Conservation (phyloP, 768 basidiomycete species). For the Lactarius indigo region DNA sequence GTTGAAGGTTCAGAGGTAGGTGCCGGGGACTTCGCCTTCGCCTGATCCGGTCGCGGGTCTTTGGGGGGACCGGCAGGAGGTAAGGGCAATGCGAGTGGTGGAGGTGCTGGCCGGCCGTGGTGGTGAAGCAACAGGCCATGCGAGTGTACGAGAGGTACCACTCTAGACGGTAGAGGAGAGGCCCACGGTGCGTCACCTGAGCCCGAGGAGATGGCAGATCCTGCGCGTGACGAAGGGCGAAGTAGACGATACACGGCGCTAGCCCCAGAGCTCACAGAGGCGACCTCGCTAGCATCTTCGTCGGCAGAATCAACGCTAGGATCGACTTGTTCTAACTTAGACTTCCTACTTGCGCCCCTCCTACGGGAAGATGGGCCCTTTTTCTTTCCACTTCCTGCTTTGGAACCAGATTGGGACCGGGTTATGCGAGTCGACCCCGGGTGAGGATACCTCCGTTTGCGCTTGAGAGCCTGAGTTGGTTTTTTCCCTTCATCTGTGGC, state of each 20-base stretch:
- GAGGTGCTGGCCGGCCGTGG: slow-evolving; percentile 25
- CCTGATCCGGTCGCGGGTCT: slow-evolving; percentile 19
- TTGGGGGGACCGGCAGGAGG: neutral
- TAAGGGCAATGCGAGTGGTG: slow-evolving; percentile 14
- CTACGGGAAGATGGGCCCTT: neutral
- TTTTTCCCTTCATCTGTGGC: neutral
- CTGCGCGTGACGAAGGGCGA: slow-evolving; percentile 35
- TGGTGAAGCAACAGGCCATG: slow-evolving; percentile 32
- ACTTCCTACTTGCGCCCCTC: slow-evolving; percentile 11
- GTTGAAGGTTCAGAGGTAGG: slow-evolving; percentile 1
- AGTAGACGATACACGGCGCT: slow-evolving; percentile 38
- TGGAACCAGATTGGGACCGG: slow-evolving; percentile 26
- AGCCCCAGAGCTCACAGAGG: slow-evolving; percentile 39
- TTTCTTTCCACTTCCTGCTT: slow-evolving; percentile 12
- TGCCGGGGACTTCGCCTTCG: slow-evolving; percentile 12
- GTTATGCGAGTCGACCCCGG: slow-evolving; percentile 26
- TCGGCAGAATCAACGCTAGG: slow-evolving; percentile 22
- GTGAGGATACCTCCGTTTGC: slow-evolving; percentile 28
- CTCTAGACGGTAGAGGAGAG: slow-evolving; percentile 26
- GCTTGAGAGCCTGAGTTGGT: slow-evolving; percentile 23
- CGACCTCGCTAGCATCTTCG: slow-evolving; percentile 28
- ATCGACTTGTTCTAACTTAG: neutral
- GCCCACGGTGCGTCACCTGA: slow-evolving; percentile 27
- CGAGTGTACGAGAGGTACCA: slow-evolving; percentile 30
- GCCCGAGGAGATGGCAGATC: slow-evolving; percentile 45